These are phyloP conservation scores for Mycena metata DNA, from an alignment of 768 basidiomycete genomes.

Conservation along the genomic window DNA sequence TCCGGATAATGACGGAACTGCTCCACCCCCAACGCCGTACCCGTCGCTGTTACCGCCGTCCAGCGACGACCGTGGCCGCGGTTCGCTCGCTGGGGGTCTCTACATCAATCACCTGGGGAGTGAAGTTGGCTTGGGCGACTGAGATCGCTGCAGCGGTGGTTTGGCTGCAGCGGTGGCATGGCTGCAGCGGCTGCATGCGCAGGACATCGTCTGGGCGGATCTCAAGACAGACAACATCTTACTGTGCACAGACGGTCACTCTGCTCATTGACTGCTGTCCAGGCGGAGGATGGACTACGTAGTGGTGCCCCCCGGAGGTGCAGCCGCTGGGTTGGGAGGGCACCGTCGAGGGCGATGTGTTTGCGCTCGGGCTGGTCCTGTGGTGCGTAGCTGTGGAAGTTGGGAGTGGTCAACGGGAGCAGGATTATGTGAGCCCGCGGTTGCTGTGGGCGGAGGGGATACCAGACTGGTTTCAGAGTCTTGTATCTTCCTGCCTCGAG, in stretches of 20 bases:
- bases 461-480: constrained; percentile 4
- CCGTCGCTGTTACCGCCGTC: not conserved
- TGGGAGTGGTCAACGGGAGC: not conserved
- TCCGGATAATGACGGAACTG: too few species aligned
- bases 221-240: constrained; percentile 21
- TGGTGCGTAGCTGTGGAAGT: constrained; percentile 15
- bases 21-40: not conserved
- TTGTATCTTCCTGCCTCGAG: constrained; percentile 14
- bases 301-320: constrained; percentile 14
- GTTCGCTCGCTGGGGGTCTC: not conserved
- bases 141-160: not conserved
- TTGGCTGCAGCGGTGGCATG: constrained; percentile 14
- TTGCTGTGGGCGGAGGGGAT: not conserved
- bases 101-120: too few species aligned
- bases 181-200: constrained; percentile 15
- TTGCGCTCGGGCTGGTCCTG: constrained; percentile 18
- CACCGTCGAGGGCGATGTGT: constrained; percentile 11
- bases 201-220: constrained; percentile 2
- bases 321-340: not conserved
- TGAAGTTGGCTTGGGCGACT: too few species aligned
- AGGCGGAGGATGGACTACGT: not conserved
- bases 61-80: not conserved
- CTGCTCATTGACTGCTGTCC: constrained; percentile 12
- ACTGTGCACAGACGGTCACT: constrained; percentile 24
- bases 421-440: not conserved